phyloP scores from a whole-genome alignment of 257 asterid species.

The Gentiana straminea region DNA sequence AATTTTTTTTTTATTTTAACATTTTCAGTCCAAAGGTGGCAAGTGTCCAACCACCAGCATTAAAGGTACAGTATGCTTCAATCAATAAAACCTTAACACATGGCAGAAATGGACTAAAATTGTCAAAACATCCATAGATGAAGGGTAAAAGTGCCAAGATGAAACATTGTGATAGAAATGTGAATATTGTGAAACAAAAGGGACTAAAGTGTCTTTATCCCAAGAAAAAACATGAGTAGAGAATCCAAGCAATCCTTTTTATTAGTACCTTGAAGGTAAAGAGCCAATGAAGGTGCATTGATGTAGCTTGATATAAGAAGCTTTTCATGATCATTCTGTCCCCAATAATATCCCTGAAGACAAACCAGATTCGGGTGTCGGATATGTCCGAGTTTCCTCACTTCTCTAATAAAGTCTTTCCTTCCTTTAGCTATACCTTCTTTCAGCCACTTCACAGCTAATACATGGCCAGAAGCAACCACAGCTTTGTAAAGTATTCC shows the following conservation, averaged over 20 bases:
- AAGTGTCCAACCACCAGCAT: too few species aligned
- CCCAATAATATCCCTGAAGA: constrained; percentile 80
- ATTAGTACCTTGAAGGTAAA: constrained; percentile 52
- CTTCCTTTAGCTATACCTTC: constrained; percentile 69
- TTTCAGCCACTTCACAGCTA: constrained; percentile 76
- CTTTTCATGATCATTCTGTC: constrained; percentile 83
- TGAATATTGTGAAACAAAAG: too few species aligned
- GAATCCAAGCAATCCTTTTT: too few species aligned
- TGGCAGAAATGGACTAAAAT: too few species aligned
- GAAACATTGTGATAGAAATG: too few species aligned
- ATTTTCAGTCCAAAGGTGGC: too few species aligned
- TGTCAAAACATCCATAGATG: background rate
- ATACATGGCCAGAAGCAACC: constrained; percentile 42
- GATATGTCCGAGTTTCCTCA: constrained; percentile 65
- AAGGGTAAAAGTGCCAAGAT: too few species aligned
- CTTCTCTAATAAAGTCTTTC: constrained; percentile 73
- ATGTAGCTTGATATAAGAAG: constrained; percentile 52
- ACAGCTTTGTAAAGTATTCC: constrained; percentile 72
- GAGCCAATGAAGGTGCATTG: constrained; percentile 58
- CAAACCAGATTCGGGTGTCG: constrained; percentile 61
- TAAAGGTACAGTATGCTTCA: too few species aligned
- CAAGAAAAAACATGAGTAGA: background rate
- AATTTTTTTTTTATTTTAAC: too few species aligned
- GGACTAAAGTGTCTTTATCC: too few species aligned
- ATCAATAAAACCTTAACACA: too few species aligned